phyloP scores from a whole-genome alignment of 805 yeast genomes.

The Schwanniomyces pseudopolymorphus region DNA sequence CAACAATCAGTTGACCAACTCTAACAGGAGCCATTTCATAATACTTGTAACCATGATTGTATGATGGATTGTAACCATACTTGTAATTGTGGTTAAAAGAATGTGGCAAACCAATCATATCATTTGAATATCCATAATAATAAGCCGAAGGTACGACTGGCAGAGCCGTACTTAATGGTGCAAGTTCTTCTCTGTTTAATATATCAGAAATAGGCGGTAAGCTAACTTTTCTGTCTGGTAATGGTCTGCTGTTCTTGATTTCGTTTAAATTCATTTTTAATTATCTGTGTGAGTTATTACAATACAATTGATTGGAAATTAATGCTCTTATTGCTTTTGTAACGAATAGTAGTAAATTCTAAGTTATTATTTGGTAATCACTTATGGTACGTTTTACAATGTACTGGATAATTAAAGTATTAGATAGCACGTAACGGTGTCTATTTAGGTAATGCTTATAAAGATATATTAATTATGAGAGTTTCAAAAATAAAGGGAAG shows the following conservation, averaged over 20 bases:
- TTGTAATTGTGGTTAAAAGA: slow-evolving; percentile 3
- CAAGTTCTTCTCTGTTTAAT: slow-evolving; percentile 10
- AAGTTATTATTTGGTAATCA: no score
- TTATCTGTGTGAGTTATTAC: no score
- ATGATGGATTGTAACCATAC: slow-evolving; percentile 3
- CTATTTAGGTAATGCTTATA: no score
- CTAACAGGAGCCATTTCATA: slow-evolving; percentile 3
- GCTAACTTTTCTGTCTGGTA: slow-evolving; percentile 20
- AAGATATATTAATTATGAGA: no score
- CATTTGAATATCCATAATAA: slow-evolving; percentile 1
- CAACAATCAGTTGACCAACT: not conserved
- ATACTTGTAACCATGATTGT: slow-evolving; percentile 7
- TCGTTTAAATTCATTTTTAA: slow-evolving; percentile 1
- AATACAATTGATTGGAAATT: not conserved
- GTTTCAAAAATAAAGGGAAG: no score
- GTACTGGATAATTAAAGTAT: no score
- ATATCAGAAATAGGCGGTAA: slow-evolving; percentile 47
- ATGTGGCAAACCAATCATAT: slow-evolving; percentile 2
- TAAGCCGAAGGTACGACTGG: slow-evolving; percentile 4
- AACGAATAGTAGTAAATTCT: no score
- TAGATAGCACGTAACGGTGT: no score
- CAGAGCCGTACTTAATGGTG: slow-evolving; percentile 5
- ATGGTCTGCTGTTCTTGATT: not conserved
- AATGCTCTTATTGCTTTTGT: no score
- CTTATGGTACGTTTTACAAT: no score